Evolutionary conservation across 306 rosid genomes (phyloP).

Genomic region (Luffa aegyptiaca): DNA sequence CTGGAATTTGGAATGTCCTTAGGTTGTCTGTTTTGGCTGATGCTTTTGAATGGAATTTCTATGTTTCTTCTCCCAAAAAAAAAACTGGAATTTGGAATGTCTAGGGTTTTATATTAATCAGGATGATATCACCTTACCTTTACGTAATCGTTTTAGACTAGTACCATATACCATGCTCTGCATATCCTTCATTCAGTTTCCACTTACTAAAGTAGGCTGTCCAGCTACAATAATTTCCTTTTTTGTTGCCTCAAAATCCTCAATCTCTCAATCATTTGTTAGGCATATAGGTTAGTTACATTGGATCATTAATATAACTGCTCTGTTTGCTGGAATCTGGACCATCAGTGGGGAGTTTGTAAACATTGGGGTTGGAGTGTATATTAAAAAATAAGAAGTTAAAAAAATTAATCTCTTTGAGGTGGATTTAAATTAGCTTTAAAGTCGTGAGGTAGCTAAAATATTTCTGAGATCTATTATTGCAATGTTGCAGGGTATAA

Average conservation of each 20-base stretch:
- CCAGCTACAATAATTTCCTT: neutral
- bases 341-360: neutral
- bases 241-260: neutral
- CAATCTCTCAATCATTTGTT: neutral
- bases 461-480: constrained; percentile 9
- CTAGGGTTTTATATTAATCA: neutral
- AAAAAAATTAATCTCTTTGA: neutral
- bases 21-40: too few species aligned
- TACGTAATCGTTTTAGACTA: neutral
- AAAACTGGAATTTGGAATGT: neutral
- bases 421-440: neutral
- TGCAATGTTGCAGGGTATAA: constrained; percentile 60
- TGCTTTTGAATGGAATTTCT: too few species aligned
- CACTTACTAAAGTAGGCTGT: neutral
- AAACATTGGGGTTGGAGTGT: neutral
- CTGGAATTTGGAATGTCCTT: neutral
- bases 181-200: neutral
- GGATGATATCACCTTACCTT: neutral
- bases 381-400: neutral
- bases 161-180: neutral
- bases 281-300: neutral
- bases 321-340: neutral
- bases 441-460: neutral
- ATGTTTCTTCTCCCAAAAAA: too few species aligned
- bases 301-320: neutral